Percentiles rank a stretch among this genome's conserved stretches.
These are phyloP conservation scores for Mucor racemosus DNA, from an alignment of 371 early-diverging fungal species.

Conservation along the genomic window DNA sequence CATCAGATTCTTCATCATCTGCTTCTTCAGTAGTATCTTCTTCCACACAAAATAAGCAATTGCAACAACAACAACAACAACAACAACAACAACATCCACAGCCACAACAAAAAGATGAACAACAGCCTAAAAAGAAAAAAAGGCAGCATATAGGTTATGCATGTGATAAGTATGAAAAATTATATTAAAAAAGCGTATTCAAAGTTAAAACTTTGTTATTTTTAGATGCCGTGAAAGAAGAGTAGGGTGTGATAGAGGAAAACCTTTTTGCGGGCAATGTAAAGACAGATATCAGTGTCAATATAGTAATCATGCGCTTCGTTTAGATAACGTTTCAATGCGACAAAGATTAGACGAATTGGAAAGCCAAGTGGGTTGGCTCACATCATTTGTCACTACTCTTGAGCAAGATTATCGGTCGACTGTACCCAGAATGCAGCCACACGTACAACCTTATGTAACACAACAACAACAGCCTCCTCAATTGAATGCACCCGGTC, in stretches of 20 bases:
- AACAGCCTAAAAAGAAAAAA: constrained; percentile 29
- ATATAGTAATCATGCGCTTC: constrained; percentile 35
- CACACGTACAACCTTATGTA: constrained; percentile 14
- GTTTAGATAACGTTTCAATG: constrained; percentile 31
- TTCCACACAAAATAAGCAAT: no score
- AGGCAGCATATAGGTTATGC: constrained; percentile 43
- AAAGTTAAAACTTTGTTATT: background rate
- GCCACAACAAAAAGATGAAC: background rate
- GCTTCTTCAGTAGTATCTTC: background rate
- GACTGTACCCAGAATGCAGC: constrained; percentile 17
- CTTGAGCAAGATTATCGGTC: constrained; percentile 25
- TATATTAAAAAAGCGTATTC: background rate
- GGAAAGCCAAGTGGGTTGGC: constrained; percentile 26
- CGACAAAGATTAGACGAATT: constrained; percentile 33
- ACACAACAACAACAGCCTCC: constrained; percentile 11
- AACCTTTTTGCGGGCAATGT: constrained; percentile 41
- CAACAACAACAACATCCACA: background rate
- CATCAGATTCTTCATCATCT: constrained; percentile 16
- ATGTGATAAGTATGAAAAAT: constrained; percentile 39
- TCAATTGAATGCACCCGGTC: background rate
- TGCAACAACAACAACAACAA: background rate
- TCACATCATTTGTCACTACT: constrained; percentile 14
- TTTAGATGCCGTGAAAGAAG: constrained; percentile 41
- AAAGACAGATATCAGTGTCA: constrained; percentile 30
- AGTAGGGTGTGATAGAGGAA: constrained; percentile 41